Evolutionary conservation across 2,329 filamentous ascomycete genomes (phyloP), one percentile per base, ranked within the genome.

Genomic region (Penicillium sp.): DNA sequence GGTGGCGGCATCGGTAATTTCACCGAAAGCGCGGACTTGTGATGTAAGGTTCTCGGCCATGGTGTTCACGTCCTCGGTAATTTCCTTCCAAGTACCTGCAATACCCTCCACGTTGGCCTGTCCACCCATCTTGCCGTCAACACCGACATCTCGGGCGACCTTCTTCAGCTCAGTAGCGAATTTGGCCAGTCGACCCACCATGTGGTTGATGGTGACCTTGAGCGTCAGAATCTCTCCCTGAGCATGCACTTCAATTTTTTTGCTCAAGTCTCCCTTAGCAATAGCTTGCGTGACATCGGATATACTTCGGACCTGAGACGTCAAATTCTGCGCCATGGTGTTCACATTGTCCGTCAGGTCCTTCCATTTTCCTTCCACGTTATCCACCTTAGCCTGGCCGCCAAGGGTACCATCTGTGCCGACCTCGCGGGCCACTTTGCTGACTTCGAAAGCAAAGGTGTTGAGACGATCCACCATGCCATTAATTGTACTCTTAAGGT

Each of bases 161-260:
- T 92, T 85, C 76, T 97, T 94, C 61, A 99, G 89, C 70, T 96
- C 92, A 64, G 95, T 91, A 53, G 92, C 96, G 84, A 97, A 97
- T 62, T 93, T 93, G 57, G 94, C 95, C 48, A 99, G 79, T 60
- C 93, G 86, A 71, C 92, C 92, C 62, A 97, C 93, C 93, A 97
- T 97, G 85, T 97, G 93, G 73, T 97, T 97, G 78, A 97, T 96
- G 41, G 93, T 97, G 69, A 95, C 91, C 72, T 97, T 97, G 50
- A 97, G 78, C 3, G 96, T 88, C 61, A 94, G 84, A 61, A 97
- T 96, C 75, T 97, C 93, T 75, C 93, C 93, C 74, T 93, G 91
- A 51, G 93, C 93, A 67, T 96, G 89, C 8, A 97, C 93, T 62
- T 96, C 89, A 67, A 97, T 96, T 77, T 94, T 94, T 74, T 92